Percentiles rank a stretch among this genome's conserved stretches.
phyloP scores from a whole-genome alignment of 805 yeast species.

The Jamesozyma gamospora region DNA sequence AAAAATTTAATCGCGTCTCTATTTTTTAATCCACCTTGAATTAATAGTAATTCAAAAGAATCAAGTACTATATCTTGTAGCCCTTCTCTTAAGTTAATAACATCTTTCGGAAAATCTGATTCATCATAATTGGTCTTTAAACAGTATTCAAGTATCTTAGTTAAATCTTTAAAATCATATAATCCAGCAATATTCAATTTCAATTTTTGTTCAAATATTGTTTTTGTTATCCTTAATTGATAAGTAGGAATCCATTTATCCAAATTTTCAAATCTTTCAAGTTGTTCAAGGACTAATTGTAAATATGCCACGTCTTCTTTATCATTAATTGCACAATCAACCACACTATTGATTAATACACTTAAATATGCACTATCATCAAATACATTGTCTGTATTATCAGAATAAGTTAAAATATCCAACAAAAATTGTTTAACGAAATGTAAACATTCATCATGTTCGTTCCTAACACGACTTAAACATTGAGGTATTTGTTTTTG shows the following conservation, averaged over 20 bases:
- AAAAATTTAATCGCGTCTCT: conserved; percentile 49
- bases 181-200: conserved; percentile 48
- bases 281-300: conserved; percentile 47
- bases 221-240: conserved; percentile 36
- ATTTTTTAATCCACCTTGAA: conserved; percentile 71
- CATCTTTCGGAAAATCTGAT: conserved; percentile 14
- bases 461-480: conserved; percentile 50
- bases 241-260: conserved; percentile 83
- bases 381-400: conserved; percentile 68
- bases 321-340: conserved; percentile 30
- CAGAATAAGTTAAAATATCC: conserved; percentile 71
- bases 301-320: conserved; percentile 33
- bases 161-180: conserved; percentile 36
- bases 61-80: conserved; percentile 45
- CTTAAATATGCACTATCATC: conserved; percentile 63
- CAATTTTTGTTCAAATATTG: conserved; percentile 51
- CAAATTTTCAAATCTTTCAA: conserved; percentile 64
- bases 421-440: conserved; percentile 54
- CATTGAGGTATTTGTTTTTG: conserved; percentile 60
- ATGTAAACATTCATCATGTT: conserved; percentile 50
- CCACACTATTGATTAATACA: conserved; percentile 46
- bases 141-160: conserved; percentile 45
- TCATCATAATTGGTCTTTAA: conserved; percentile 32
- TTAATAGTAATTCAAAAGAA: conserved; percentile 61
- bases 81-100: conserved; percentile 20